Evolutionary conservation across 306 rosid species (phyloP), one percentile per base, ranked within the genome.

Genomic region (Lablab purpureus): DNA sequence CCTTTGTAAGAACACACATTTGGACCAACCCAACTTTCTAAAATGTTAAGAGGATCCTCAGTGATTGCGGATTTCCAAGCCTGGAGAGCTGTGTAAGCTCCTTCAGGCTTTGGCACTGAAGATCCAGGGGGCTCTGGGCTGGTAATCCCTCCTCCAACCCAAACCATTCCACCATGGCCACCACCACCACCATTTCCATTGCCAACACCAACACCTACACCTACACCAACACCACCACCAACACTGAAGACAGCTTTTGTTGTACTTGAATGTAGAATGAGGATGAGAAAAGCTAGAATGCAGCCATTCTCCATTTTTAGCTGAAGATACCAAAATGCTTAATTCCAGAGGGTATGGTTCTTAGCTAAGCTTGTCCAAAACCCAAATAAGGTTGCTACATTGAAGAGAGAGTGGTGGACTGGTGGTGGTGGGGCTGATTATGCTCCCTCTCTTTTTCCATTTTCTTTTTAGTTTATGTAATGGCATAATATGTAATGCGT

Each of bases 1-100:
- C 99, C 99, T 87, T 78, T 84, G 86, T 95, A 95, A 67, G 98
- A 83, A 87, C 99, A 95, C 43, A 95, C 96, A 71, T 93, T 83
- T 17, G 91, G 32, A 63, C 99, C 96, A 67, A 76, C 87, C 99
- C 99, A 95, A 51, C 85, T 73, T 14, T 56, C 76, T 30, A 93
- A 79, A 82, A 91, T 71, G 82, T 87, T 84, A 3, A 79, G 51
- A 25, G 99, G 98, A 82, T 95, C 99, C 3, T 95, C 98, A 19
- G 86, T 81, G 40, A 95, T 91, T 45, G 96, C 89, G 4, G 98
- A 89, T 88, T 95, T 95, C 99, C 99, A 95, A 12, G 94, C 88
- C 79, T 93, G 99, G 0, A 95, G 90, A 34, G 89, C 98, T 58
- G 88, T 43, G 88, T 90, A 93, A 77, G 98, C 97, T 85, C 69